phyloP scores from a whole-genome alignment of 1,139 yeast genomes.

The Entelexis paramagnoliae region DNA sequence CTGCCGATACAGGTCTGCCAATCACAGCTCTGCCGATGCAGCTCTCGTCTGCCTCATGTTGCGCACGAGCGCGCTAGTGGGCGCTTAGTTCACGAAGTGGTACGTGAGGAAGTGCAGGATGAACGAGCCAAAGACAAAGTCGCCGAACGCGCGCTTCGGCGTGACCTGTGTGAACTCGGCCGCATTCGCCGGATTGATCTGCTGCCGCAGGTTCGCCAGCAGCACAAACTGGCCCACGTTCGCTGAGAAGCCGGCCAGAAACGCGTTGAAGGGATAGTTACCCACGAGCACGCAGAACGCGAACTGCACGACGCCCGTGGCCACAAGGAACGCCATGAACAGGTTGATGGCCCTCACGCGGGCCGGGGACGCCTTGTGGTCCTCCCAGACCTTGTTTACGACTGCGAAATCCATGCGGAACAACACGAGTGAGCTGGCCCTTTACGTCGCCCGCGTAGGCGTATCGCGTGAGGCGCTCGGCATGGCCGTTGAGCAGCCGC shows the following conservation, averaged over 20 bases:
- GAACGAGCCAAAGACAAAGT: constrained; percentile 77
- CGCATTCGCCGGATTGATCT: constrained; percentile 39
- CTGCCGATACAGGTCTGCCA: no score
- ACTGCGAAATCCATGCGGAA: constrained; percentile 18
- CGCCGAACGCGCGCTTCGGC: constrained; percentile 66
- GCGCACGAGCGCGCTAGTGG: no score
- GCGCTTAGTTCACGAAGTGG: constrained; percentile 68
- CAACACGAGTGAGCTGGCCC: neutral
- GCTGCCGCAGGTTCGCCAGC: constrained; percentile 59
- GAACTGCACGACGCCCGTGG: constrained; percentile 69
- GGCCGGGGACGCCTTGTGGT: constrained; percentile 22
- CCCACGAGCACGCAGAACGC: constrained; percentile 67
- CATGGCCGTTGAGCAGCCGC: no score
- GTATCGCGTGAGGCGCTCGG: neutral
- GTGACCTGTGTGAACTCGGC: constrained; percentile 44
- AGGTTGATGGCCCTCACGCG: constrained; percentile 54
- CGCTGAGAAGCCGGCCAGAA: constrained; percentile 80
- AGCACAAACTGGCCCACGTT: constrained; percentile 95
- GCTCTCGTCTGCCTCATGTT: no score
- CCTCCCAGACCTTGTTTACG: constrained; percentile 20
- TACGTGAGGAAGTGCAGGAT: constrained; percentile 78
- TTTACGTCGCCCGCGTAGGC: neutral
- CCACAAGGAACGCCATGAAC: constrained; percentile 64
- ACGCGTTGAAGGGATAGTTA: constrained; percentile 93
- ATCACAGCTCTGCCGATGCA: no score